phyloP scores from a whole-genome alignment of 2,329 filamentous ascomycete species.

The Penicillium janthinellum region DNA sequence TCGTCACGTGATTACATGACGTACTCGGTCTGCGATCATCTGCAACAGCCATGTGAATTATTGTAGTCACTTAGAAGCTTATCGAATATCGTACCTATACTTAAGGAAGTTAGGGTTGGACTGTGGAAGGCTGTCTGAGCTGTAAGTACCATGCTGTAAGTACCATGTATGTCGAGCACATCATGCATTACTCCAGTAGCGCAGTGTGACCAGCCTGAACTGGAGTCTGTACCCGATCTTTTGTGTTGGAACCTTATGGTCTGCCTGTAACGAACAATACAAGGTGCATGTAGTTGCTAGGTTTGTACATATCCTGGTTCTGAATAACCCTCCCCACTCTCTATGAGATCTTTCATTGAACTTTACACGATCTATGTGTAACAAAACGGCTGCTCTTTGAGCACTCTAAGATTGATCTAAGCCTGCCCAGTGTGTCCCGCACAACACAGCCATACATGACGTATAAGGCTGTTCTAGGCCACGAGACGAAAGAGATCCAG shows the following conservation, averaged over 20 bases:
- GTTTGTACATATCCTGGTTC: neutral
- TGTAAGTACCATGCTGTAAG: neutral
- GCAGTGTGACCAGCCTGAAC: neutral
- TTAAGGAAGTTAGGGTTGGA: neutral
- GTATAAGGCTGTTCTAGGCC: conserved; percentile 3
- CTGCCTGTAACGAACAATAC: neutral
- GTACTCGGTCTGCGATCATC: conserved; percentile 18
- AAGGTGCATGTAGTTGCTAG: too few species aligned
- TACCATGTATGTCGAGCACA: neutral
- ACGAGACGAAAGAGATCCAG: neutral
- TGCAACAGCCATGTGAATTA: conserved; percentile 8
- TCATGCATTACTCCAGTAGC: neutral
- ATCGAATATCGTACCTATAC: neutral
- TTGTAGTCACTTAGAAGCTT: neutral
- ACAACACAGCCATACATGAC: conserved; percentile 1
- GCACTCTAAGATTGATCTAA: neutral
- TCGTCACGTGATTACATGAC: conserved; percentile 28
- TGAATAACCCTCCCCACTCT: neutral
- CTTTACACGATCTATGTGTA: neutral
- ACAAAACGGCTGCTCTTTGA: neutral
- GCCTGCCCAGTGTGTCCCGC: neutral
- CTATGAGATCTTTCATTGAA: neutral
- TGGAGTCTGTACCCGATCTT: neutral
- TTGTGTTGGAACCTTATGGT: too few species aligned
- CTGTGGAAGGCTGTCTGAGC: neutral